phyloP scores from a whole-genome alignment of 2,329 filamentous ascomycete genomes.

The Cytospora piceae region DNA sequence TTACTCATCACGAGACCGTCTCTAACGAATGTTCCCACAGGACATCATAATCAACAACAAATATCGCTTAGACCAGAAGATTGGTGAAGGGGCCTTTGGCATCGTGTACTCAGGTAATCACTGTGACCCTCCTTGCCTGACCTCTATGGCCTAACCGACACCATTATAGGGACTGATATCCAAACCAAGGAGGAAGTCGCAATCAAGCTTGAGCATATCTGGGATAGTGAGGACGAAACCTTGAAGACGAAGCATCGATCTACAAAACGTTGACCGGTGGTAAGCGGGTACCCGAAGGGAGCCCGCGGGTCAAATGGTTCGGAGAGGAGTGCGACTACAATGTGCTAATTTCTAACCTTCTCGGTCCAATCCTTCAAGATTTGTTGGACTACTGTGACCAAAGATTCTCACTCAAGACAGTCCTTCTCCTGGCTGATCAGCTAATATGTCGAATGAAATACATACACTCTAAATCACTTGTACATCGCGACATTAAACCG shows the following conservation, averaged over 20 bases:
- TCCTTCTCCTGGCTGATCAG: slow-evolving; percentile 93
- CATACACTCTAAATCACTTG: slow-evolving; percentile 99
- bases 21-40: neutral
- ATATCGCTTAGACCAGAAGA: neutral
- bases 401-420: slow-evolving; percentile 98
- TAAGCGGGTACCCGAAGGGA: slow-evolving; percentile 73
- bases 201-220: slow-evolving; percentile 98
- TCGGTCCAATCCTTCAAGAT: slow-evolving; percentile 93
- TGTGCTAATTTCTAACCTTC: slow-evolving; percentile 96
- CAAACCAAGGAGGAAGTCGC: slow-evolving; percentile 99
- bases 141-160: neutral
- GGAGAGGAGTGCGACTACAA: slow-evolving; percentile 99
- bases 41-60: neutral
- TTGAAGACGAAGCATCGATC: slow-evolving; percentile 96
- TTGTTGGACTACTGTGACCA: slow-evolving; percentile 99
- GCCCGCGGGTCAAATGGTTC: slow-evolving; percentile 98
- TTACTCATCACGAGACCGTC: neutral
- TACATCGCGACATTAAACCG: slow-evolving; percentile 99
- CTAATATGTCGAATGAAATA: slow-evolving; percentile 99
- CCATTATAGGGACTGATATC: slow-evolving; percentile 80
- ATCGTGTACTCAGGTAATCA: slow-evolving; percentile 5
- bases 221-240: slow-evolving; percentile 97
- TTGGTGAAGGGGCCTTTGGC: neutral
- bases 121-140: no score
- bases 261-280: slow-evolving; percentile 89